These are phyloP conservation scores for Suillus hirtellus DNA, from an alignment of 768 basidiomycete species.

Conservation along the genomic window DNA sequence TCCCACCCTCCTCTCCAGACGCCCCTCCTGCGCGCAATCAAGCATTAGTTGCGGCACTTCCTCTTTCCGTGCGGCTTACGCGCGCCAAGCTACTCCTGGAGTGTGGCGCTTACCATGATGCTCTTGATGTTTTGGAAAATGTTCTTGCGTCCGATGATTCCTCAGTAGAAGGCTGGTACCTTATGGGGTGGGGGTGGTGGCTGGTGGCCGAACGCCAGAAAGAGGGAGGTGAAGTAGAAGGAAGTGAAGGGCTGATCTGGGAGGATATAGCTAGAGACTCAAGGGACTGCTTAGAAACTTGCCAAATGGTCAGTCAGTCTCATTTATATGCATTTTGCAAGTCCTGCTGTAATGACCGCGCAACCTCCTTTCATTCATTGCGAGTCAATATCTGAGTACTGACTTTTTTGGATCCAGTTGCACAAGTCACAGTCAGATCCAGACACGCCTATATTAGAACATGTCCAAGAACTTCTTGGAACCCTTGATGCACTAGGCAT, in stretches of 20 bases:
- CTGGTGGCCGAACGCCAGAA: slow-evolving; percentile 74
- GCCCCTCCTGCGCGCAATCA: slow-evolving; percentile 9
- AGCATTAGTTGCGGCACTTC: slow-evolving; percentile 38
- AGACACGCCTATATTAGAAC: slow-evolving; percentile 74
- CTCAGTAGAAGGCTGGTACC: slow-evolving; percentile 90
- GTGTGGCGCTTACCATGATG: slow-evolving; percentile 66
- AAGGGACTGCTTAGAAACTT: slow-evolving; percentile 80
- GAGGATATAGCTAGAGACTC: slow-evolving; percentile 79
- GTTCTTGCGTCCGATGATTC: slow-evolving; percentile 81
- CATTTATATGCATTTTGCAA: background rate
- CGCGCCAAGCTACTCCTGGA: slow-evolving; percentile 86
- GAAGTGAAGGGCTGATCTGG: slow-evolving; percentile 54
- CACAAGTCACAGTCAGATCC: slow-evolving; percentile 71
- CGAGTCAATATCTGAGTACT: slow-evolving; percentile 9
- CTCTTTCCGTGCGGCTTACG: slow-evolving; percentile 68
- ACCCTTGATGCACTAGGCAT: slow-evolving; percentile 71
- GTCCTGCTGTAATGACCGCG: background rate
- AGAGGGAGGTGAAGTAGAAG: slow-evolving; percentile 41
- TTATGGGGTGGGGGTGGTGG: slow-evolving; percentile 94
- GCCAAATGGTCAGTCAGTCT: slow-evolving; percentile 61
- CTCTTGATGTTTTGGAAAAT: slow-evolving; percentile 74
- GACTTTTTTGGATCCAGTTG: slow-evolving; percentile 43
- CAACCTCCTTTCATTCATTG: background rate
- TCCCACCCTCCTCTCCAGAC: slow-evolving; percentile 21
- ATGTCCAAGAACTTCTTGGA: slow-evolving; percentile 70